These are phyloP conservation scores for Escallonia herrerae DNA, from an alignment of 129 eudicot genomes.

Conservation along the genomic window DNA sequence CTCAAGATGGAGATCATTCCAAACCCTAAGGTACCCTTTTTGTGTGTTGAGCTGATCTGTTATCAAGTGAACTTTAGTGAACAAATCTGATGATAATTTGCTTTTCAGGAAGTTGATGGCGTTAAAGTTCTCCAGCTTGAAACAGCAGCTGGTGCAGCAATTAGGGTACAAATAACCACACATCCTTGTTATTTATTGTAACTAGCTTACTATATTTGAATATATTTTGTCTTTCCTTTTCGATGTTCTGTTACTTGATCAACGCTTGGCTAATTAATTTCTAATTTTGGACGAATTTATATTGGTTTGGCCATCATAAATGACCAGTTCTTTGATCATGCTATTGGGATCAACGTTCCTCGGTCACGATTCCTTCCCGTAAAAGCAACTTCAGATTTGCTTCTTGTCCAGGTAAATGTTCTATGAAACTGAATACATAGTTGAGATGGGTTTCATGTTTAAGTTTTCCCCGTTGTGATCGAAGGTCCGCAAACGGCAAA, in stretches of 20 bases:
- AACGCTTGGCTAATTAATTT: background rate
- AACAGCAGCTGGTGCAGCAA: slow-evolving; percentile 99
- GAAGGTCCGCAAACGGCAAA: no score
- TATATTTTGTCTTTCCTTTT: background rate
- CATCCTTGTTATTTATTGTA: background rate
- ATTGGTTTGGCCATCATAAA: background rate
- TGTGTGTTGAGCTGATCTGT: background rate
- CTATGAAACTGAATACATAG: background rate
- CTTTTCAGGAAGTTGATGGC: slow-evolving; percentile 82
- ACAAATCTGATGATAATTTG: slow-evolving; percentile 4
- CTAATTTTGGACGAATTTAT: background rate
- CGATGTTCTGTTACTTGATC: background rate
- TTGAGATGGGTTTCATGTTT: no score
- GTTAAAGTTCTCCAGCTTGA: slow-evolving; percentile 96
- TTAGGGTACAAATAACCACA: slow-evolving; percentile 45
- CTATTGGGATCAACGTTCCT: slow-evolving; percentile 89
- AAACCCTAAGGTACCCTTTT: slow-evolving; percentile 73
- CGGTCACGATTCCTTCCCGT: slow-evolving; percentile 97
- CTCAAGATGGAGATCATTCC: slow-evolving; percentile 98
- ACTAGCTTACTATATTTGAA: background rate
- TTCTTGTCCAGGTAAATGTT: slow-evolving; percentile 81
- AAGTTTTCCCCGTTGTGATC: no score
- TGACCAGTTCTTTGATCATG: slow-evolving; percentile 73
- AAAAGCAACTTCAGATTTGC: slow-evolving; percentile 93
- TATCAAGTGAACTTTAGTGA: background rate